phyloP scores from a whole-genome alignment of 2,329 filamentous ascomycete species.

The Colletotrichum paranaense region DNA sequence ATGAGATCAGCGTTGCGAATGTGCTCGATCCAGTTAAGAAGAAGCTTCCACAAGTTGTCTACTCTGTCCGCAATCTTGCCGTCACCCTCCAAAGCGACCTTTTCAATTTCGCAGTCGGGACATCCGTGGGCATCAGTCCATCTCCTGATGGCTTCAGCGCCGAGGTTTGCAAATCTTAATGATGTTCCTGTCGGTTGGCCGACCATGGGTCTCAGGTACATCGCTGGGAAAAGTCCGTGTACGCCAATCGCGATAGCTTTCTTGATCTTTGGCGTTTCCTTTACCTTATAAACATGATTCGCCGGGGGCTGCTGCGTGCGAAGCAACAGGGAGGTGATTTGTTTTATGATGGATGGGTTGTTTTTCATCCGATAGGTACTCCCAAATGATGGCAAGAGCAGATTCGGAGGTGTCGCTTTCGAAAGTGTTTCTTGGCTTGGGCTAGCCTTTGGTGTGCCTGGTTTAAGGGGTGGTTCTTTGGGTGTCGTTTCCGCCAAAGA shows the following conservation, averaged over 20 bases:
- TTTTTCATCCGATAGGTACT: slow-evolving; percentile 76
- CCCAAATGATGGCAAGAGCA: slow-evolving; percentile 76
- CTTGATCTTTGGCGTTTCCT: slow-evolving; percentile 77
- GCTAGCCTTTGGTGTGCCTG: slow-evolving; percentile 24
- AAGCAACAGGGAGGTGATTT: slow-evolving; percentile 70
- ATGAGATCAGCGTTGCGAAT: slow-evolving; percentile 90
- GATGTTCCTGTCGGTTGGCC: slow-evolving; percentile 97
- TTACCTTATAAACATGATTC: slow-evolving; percentile 78
- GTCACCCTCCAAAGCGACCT: slow-evolving; percentile 93
- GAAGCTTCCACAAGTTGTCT: slow-evolving; percentile 91
- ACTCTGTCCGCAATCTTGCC: slow-evolving; percentile 91
- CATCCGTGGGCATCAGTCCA: slow-evolving; percentile 84
- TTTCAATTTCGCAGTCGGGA: slow-evolving; percentile 85
- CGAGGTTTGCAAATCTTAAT: slow-evolving; percentile 89
- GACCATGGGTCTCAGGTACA: slow-evolving; percentile 87
- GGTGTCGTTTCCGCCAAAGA: slow-evolving; percentile 40
- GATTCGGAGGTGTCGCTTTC: slow-evolving; percentile 63
- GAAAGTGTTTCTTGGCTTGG: slow-evolving; percentile 51
- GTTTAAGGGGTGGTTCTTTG: slow-evolving; percentile 20
- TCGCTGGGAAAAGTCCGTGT: slow-evolving; percentile 92
- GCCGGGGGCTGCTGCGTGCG: slow-evolving; percentile 66
- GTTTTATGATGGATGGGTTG: slow-evolving; percentile 76
- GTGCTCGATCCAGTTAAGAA: slow-evolving; percentile 94
- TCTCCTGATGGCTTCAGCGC: slow-evolving; percentile 82
- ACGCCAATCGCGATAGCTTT: slow-evolving; percentile 94